phyloP scores from a whole-genome alignment of 306 rosid species.

The Gillenia trifoliata region DNA sequence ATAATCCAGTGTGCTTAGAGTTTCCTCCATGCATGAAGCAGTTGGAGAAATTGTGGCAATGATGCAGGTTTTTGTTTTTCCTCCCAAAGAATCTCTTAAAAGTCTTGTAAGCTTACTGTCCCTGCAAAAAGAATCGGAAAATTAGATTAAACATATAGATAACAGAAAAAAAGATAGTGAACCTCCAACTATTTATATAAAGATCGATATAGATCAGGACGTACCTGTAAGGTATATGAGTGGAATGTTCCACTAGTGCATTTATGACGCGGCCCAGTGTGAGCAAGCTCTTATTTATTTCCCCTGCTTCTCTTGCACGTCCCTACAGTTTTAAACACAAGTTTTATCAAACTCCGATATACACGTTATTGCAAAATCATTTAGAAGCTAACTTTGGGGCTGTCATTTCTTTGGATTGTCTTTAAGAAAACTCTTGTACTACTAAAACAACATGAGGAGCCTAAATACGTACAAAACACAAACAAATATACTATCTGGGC shows the following conservation, averaged over 20 bases:
- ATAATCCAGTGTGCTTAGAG: constrained; percentile 89
- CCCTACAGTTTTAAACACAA: constrained; percentile 44
- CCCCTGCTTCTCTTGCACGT: constrained; percentile 99
- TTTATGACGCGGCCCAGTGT: constrained; percentile 95
- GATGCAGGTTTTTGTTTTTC: constrained; percentile 95
- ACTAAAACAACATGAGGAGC: background rate
- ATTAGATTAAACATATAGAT: background rate
- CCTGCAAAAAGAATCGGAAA: constrained; percentile 34
- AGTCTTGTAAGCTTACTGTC: constrained; percentile 96
- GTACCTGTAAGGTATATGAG: constrained; percentile 93
- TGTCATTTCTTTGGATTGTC: background rate
- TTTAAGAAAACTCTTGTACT: background rate
- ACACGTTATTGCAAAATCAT: background rate
- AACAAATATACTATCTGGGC: background rate
- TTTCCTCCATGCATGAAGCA: constrained; percentile 75
- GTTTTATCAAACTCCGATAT: constrained; percentile 4
- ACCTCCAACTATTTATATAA: background rate
- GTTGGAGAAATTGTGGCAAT: constrained; percentile 93
- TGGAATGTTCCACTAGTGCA: constrained; percentile 89
- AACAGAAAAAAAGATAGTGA: background rate
- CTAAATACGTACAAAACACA: background rate
- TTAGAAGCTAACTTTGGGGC: background rate
- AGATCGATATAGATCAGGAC: constrained; percentile 4
- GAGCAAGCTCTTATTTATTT: constrained; percentile 97
- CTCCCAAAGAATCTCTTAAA: constrained; percentile 91